Base-by-base conservation (phyloP, 306 rosid genomes). In the Pyrus communis region DNA sequence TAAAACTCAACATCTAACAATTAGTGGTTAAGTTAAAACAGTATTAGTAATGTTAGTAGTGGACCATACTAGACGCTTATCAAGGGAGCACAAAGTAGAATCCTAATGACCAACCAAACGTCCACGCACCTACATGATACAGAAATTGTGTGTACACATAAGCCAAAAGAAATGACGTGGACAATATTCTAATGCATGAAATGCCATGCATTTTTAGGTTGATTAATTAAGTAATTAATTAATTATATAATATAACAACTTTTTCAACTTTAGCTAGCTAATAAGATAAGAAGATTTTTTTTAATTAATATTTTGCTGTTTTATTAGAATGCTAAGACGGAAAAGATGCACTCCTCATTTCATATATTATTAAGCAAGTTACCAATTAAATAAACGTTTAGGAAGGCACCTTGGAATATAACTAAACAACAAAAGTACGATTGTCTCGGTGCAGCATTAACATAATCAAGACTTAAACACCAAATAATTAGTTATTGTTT, bases 281-380 rank as follows among this genome's bases (percentile, higher is more conserved):
- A n/a, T 61, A 67, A 30, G 46, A 64, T 52, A 72, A n/a, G 38
- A 79, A 75, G 77, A 79, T 78, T 69, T 30, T 35, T 67, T 27
- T 67, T 31, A 15, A 46, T 31, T 76, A 62, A 43, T 19, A 22
- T 19, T 69, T 13, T 35, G 23, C 13, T 71, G 28, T 66, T 58
- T 12, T 27, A 12, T 61, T 11, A 27, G 22, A 6, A 30, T 61
- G 74, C 28, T 8, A 45, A 28, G 57, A 67, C 74, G 54, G 74
- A 67, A 71, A 49, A 18, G 67, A 73, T 61, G 55, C 79, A 31
- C 0, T 28, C 54, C 27, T 12, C 45, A 9, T 62, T 15, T 46
- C 4, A 54, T n/a, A 2, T 17, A 9, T 19, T 46, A 61, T 60
- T 10, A 51, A 45, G 79, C 70, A 69, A 61, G 11, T 59, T 43